Base-by-base conservation (phyloP, 805 yeast genomes). In the Candida yuanshanica region DNA sequence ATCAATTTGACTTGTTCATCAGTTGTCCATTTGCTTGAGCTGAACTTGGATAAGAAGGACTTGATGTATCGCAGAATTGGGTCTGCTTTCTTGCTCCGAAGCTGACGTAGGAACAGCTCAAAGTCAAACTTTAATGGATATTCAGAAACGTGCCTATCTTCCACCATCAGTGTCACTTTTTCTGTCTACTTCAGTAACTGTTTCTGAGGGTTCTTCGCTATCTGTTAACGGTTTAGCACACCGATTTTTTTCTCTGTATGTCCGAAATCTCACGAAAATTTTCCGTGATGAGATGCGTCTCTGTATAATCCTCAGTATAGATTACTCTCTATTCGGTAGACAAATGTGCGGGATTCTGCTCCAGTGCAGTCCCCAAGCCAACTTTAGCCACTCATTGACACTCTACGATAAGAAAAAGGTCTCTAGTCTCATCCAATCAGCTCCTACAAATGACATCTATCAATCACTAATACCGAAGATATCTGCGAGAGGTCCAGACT, bases 41-140 rank as follows among this genome's bases (percentile, higher is more conserved):
- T 48, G 50, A 91, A 93, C 42, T 88, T 91, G 34, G 71, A 74
- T 35, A 95, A 64, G 53, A 93, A 95, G 2, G 96, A 87, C 52
- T 83, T 79, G 32, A 90, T 75, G 56, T 91, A 93, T 43, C 87
- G 75, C 6, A 90, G 89, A 27, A 89, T 74, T 0, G 98, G 97
- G 43, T 87, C 95, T 5, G 98, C 96, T 41, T 73, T 70, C 48
- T 80, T 82, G 39, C 75, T 72, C 44, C 83, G 80, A 49, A 93
- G 70, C 49, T 83, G 85, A 11, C 70, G 69, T 31, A 89, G 68
- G 57, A 93, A 93, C 20, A 72, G 62, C 57, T 87, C 96, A 59
- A 91, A 93, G 59, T 93, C 95, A 62, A 91, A 90, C 35, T 50
- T 49, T 16, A 45, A 43, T 9, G 34, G 34, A 17, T 20, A 31